Evolutionary conservation across 495 filamentous ascomycete genomes (phyloP), one percentile per base, ranked within the genome.

Genomic region (Hyaloscypha hepaticicola): DNA sequence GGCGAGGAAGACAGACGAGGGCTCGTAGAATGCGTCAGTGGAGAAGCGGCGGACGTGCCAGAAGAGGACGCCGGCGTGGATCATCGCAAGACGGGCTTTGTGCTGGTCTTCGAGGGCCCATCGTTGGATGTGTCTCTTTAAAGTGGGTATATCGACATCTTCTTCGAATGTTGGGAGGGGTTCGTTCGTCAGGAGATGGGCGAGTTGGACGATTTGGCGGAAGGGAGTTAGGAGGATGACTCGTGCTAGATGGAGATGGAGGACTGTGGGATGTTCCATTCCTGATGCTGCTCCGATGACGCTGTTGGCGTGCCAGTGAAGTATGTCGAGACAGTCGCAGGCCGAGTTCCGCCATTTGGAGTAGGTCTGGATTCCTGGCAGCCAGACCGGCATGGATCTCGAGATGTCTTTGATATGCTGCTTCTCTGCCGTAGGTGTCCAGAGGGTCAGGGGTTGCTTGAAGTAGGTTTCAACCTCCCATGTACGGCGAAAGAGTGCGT

Each of bases 321-420:
- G 74, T 24, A 83, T 79, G 63, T 85, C 82, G 19, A 85, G 63
- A 55, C 77, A 81, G 66, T 85, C 82, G 53, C 82, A 84, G 22
- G 80, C 76, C 53, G 80, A 79, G 66, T 85, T 85, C 28, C 81
- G 77, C 82, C 82, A 85, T 60, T 81, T 82, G 4, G 81, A 77
- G 61, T 79, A 82, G 0, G 77, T 78, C 7, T 79, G 77, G 21
- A 80, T 80, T 7, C 76, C 75, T 3, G 81, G 81, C 11, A 81
- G 77, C 81, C 80, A 83, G n/a, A 82, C 75, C 34, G 77, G 74
- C 4, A 75, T 72, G 1, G 74, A 56, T 21, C 72, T 72, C 14
- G 79, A 74, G 6, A 76, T 75, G 24, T 73, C 65, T 29, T 74
- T 70, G 19, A 78, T 72, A 21, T 76, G 72, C 38, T 80, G 76